phyloP scores from a whole-genome alignment of 192 early-diverging fungal genomes.

The Coemansia sp. region DNA sequence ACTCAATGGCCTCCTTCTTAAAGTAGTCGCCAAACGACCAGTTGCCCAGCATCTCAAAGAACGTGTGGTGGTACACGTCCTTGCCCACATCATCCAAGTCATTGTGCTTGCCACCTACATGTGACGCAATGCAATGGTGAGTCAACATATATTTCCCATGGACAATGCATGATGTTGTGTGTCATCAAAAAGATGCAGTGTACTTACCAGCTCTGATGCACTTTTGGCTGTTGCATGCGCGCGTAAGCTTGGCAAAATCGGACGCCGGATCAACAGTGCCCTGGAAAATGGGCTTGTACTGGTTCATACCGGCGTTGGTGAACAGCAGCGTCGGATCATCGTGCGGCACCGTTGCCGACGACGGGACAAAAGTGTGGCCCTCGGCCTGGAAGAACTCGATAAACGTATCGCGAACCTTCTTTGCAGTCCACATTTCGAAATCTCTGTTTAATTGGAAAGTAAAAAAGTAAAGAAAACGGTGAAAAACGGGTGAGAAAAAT shows the following conservation, averaged over 20 bases:
- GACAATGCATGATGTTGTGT: neutral
- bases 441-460: neutral
- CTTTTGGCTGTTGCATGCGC: conserved; percentile 97
- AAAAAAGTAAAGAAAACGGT: neutral
- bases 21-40: conserved; percentile 99
- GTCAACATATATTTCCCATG: neutral
- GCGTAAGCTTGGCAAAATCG: conserved; percentile 82
- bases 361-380: conserved; percentile 74
- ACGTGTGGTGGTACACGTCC: conserved; percentile 98
- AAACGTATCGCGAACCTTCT: conserved; percentile 82
- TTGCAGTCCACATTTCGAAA: conserved; percentile 68
- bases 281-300: conserved; percentile 97
- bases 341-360: conserved; percentile 91
- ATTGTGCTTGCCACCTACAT: conserved; percentile 92
- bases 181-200: conserved; percentile 2
- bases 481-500: neutral
- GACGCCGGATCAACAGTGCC: conserved; percentile 94
- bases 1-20: conserved; percentile 90
- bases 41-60: conserved; percentile 99
- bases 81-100: conserved; percentile 98
- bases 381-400: conserved; percentile 78
- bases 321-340: conserved; percentile 97
- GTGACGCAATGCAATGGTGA: neutral
- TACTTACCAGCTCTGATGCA: conserved; percentile 94
- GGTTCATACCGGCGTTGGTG: conserved; percentile 96